These are phyloP conservation scores for Zostera marina DNA, from an alignment of 116 monocot species.

Conservation along the genomic window DNA sequence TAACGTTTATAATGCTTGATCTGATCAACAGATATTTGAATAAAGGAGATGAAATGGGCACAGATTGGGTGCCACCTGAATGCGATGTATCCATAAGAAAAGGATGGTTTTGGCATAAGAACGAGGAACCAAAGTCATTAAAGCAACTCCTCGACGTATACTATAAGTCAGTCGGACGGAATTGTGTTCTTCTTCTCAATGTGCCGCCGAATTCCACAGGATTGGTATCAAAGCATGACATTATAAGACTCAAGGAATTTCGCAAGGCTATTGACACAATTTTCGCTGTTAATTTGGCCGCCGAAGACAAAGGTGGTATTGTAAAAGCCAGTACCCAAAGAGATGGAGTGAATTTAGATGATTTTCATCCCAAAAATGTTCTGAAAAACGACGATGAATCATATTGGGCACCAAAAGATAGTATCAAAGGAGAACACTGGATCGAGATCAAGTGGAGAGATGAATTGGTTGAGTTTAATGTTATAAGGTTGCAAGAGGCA, in stretches of 20 bases:
- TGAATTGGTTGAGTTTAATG: slow-evolving; percentile 28
- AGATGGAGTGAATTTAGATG: slow-evolving; percentile 31
- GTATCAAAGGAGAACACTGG: slow-evolving; percentile 22
- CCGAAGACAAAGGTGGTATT: slow-evolving; percentile 18
- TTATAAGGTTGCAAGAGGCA: slow-evolving; percentile 60
- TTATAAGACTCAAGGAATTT: slow-evolving; percentile 36
- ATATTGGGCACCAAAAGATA: slow-evolving; percentile 48
- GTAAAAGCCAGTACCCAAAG: slow-evolving; percentile 55
- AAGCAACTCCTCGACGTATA: slow-evolving; percentile 52
- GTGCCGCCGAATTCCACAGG: slow-evolving; percentile 75
- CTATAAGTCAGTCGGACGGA: slow-evolving; percentile 80
- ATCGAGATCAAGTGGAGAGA: slow-evolving; percentile 22
- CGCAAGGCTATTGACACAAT: slow-evolving; percentile 39
- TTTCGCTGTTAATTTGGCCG: slow-evolving; percentile 42
- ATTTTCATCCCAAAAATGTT: slow-evolving; percentile 37
- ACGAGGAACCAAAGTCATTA: slow-evolving; percentile 40
- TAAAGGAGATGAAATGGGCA: slow-evolving; percentile 43
- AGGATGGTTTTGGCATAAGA: slow-evolving; percentile 90
- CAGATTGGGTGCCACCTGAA: slow-evolving; percentile 88
- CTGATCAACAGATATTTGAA: slow-evolving; percentile 48
- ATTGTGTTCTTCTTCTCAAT: slow-evolving; percentile 83
- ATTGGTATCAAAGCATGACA: slow-evolving; percentile 36
- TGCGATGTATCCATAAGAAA: slow-evolving; percentile 80
- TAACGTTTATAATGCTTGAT: neutral
- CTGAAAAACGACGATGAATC: slow-evolving; percentile 28